Conservation (phyloP, 2,329 filamentous ascomycete genomes). For the Ascochyta rabiei region DNA sequence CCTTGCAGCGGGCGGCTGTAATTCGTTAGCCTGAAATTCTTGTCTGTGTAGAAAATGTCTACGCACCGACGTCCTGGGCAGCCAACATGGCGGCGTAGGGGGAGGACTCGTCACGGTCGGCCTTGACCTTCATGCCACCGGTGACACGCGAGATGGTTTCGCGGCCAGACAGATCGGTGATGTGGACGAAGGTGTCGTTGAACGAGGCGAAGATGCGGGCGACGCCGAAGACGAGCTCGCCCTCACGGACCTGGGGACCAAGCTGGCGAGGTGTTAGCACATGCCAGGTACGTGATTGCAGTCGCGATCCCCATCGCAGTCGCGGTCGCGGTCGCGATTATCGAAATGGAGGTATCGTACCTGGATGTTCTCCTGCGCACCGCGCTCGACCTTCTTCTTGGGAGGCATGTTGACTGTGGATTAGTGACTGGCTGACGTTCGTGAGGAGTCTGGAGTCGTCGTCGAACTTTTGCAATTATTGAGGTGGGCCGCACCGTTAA, state of each 20-base stretch:
- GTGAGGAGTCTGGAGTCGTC: conserved; percentile 17
- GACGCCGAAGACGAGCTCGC: conserved; percentile 97
- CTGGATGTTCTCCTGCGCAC: conserved; percentile 86
- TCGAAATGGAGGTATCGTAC: conserved; percentile 10
- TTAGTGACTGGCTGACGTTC: conserved; percentile 40
- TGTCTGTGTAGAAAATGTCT: neutral
- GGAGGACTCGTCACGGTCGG: conserved; percentile 95
- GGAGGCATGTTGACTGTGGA: conserved; percentile 72
- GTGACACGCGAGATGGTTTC: conserved; percentile 99
- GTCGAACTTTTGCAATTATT: conserved; percentile 27
- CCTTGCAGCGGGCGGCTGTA: conserved; percentile 80
- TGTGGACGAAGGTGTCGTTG: conserved; percentile 77
- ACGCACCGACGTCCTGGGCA: conserved; percentile 75
- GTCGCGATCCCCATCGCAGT: neutral
- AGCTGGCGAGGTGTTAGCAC: conserved; percentile 53
- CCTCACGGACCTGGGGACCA: conserved; percentile 95
- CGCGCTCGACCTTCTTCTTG: conserved; percentile 80
- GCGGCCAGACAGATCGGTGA: conserved; percentile 98
- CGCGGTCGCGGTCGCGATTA: too few species aligned
- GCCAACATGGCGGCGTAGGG: conserved; percentile 99
- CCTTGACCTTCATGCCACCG: conserved; percentile 99
- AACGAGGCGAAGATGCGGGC: conserved; percentile 94
- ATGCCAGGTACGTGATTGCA: neutral
- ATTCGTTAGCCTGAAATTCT: neutral
- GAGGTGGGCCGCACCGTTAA: conserved; percentile 17